These are phyloP conservation scores for Hyaloperonospora arabidopsidis DNA, from an alignment of 352 stramenopile species.

Conservation along the genomic window DNA sequence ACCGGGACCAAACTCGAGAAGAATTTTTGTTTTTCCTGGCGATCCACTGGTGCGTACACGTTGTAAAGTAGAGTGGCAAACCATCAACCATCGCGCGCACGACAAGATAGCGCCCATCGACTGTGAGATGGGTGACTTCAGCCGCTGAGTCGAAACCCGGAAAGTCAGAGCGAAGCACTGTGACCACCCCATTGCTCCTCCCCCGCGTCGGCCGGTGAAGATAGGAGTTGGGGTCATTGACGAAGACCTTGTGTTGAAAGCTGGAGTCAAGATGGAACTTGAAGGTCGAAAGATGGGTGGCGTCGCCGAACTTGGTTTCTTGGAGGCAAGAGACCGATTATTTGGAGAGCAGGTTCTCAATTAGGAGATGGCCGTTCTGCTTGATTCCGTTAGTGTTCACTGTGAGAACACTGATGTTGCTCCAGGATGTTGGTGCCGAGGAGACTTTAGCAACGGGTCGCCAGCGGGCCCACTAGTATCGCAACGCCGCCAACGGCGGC, in stretches of 20 bases:
- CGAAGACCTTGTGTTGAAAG: not conserved
- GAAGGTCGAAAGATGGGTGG: not conserved
- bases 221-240: not conserved
- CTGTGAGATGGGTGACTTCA: not conserved
- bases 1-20: not conserved
- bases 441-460: not conserved
- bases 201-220: not conserved
- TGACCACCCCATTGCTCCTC: not conserved
- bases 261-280: not conserved
- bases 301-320: not conserved
- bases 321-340: not conserved
- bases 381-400: constrained; percentile 1
- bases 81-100: not conserved
- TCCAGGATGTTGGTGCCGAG: not conserved
- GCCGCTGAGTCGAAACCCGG: not conserved
- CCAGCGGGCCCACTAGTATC: not conserved
- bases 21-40: constrained; percentile 4
- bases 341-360: not conserved
- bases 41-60: not conserved
- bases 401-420: constrained; percentile 1
- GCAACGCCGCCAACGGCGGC: not conserved
- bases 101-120: not conserved
- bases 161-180: constrained; percentile 1
- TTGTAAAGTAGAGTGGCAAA: not conserved
- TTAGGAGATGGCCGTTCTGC: not conserved